Conservation (phyloP, 495 filamentous ascomycete species). For the Geoglossum glabrum region DNA sequence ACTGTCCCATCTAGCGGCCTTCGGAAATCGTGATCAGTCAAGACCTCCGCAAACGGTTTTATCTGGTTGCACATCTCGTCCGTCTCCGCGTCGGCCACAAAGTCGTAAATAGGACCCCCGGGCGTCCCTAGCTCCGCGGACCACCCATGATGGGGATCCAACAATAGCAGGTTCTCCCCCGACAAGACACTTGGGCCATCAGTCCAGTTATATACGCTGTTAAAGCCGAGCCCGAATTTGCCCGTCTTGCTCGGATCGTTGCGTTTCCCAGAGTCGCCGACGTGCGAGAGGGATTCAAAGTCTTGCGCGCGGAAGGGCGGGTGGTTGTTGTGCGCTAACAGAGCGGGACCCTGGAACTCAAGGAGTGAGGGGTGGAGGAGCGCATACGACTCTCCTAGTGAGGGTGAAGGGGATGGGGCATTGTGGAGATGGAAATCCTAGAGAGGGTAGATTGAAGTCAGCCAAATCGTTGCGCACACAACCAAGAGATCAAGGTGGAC, state of each 20-base stretch:
- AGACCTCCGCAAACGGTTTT: slow-evolving; percentile 12
- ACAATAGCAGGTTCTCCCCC: slow-evolving; percentile 17
- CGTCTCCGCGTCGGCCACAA: slow-evolving; percentile 12
- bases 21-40: slow-evolving; percentile 7
- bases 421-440: neutral
- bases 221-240: slow-evolving; percentile 94
- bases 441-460: no score
- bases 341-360: slow-evolving; percentile 24
- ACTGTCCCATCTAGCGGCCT: slow-evolving; percentile 18
- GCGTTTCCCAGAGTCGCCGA: slow-evolving; percentile 67
- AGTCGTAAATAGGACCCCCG: slow-evolving; percentile 21
- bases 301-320: slow-evolving; percentile 69
- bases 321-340: slow-evolving; percentile 79
- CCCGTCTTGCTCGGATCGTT: slow-evolving; percentile 97
- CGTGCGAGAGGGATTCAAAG: slow-evolving; percentile 24
- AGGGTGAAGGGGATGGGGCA: neutral
- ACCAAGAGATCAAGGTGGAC: neutral
- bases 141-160: slow-evolving; percentile 25
- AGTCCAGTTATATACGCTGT: slow-evolving; percentile 49
- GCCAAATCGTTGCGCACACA: no score
- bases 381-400: slow-evolving; percentile 11
- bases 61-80: slow-evolving; percentile 20
- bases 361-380: slow-evolving; percentile 16
- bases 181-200: slow-evolving; percentile 24
- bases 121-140: slow-evolving; percentile 12